Base-by-base conservation (phyloP, 2,329 filamentous ascomycete genomes). In the Diaporthe longicolla region DNA sequence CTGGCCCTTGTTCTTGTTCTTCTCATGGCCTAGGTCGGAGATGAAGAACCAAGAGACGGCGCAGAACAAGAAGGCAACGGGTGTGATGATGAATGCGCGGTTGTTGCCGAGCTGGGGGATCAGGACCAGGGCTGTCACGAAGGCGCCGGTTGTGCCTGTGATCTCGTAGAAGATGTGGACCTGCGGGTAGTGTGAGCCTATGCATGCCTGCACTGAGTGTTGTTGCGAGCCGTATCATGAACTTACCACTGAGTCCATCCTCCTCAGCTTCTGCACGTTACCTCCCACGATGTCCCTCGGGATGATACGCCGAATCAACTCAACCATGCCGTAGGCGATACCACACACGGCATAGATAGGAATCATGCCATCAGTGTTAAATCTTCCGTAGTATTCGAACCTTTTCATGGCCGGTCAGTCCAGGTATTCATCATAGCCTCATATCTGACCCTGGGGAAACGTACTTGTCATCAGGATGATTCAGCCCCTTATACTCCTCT, bases 241-340 rank as follows among this genome's bases (percentile, higher is more conserved):
- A 66, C 70, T n/a, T 72, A 72, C 70, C 26, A 86, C 74, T 1
- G 85, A 83, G 77, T 85, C 86, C 83, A 88, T 85, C 43, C 83
- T 83, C 63, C 85, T 82, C 21, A 88, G 80, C 76, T 88, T 88
- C 61, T 86, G 83, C 1, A 88, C 82, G 73, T 88, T 84, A 48
- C 86, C 86, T 29, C 86, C 86, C 1, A 88, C 87, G 45, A 88
- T 86, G 73, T 89, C 86, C 50, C 86, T 80, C 3, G 87, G 87
- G 52, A 89, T 88, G 58, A 88, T 85, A 48, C 85, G 81, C 19
- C 87, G 83, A 72, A 88, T 87, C 37, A 88, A 81, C 78, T 89
- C 87, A 17, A 88, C 85, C 86, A 88, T 88, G 52, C 86, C 86
- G 72, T 84, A 83, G 0, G 79, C 81, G 24, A 87, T 79, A 35